phyloP scores from a whole-genome alignment of 257 asterid species.

The Thymus mandschuricus region DNA sequence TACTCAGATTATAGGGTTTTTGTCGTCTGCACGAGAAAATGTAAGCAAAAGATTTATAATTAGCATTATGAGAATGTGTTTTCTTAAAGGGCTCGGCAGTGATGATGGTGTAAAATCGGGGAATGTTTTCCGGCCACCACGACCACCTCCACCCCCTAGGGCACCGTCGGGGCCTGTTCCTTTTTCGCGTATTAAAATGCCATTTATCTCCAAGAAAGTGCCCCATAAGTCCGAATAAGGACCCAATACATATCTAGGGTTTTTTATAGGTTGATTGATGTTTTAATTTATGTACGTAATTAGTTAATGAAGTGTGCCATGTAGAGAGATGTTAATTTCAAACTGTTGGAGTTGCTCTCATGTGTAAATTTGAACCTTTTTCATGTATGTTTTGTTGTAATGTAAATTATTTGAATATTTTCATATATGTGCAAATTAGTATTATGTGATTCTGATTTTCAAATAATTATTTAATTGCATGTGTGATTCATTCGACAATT shows the following conservation, averaged over 20 bases:
- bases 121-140: neutral
- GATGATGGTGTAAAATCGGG: neutral
- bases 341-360: no score
- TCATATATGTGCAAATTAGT: no score
- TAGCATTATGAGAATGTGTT: neutral
- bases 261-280: neutral
- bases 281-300: neutral
- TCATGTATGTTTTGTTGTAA: no score
- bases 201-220: neutral
- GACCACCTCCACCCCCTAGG: constrained; percentile 1
- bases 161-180: neutral
- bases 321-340: no score
- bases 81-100: neutral
- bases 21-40: neutral
- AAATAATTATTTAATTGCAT: no score
- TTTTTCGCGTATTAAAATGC: neutral
- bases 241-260: neutral
- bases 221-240: neutral
- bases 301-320: neutral
- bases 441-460: no score
- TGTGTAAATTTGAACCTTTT: no score
- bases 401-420: no score
- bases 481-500: no score
- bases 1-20: neutral
- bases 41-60: neutral